Percentiles rank a stretch among this genome's conserved stretches.
Conservation (phyloP, 2,329 filamentous ascomycete genomes). For the Harringtonia lauricola region DNA sequence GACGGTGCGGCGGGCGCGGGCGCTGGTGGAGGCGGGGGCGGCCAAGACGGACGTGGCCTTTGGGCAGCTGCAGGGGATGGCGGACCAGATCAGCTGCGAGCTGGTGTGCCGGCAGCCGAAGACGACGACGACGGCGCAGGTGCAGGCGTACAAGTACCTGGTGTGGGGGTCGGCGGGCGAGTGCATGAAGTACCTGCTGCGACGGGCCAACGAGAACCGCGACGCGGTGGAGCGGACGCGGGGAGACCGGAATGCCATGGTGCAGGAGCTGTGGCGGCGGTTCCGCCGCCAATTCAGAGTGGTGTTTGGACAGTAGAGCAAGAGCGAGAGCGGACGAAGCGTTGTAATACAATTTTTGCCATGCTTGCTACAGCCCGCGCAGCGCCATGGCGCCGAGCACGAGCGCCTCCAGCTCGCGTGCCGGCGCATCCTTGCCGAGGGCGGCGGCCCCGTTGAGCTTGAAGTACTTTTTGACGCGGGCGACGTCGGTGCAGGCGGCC, state of each 20-base stretch:
- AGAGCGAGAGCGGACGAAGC: background rate
- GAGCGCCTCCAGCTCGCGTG: slow-evolving; percentile 59
- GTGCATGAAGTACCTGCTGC: slow-evolving; percentile 74
- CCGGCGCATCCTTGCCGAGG: slow-evolving; percentile 28
- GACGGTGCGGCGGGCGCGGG: slow-evolving; percentile 50
- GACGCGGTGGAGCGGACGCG: slow-evolving; percentile 56
- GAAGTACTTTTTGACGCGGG: slow-evolving; percentile 72
- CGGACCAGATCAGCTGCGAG: slow-evolving; percentile 61
- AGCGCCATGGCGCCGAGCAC: slow-evolving; percentile 70
- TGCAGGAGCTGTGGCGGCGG: slow-evolving; percentile 47
- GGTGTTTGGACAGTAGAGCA: background rate
- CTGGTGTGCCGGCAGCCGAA: background rate
- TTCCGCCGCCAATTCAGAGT: slow-evolving; percentile 30
- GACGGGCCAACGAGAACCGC: slow-evolving; percentile 64
- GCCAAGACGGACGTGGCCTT: slow-evolving; percentile 40
- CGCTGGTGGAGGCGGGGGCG: slow-evolving; percentile 34
- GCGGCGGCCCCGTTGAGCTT: slow-evolving; percentile 59
- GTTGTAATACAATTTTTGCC: background rate
- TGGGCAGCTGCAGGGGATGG: slow-evolving; percentile 89
- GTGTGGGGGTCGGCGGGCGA: slow-evolving; percentile 64
- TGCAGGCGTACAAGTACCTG: slow-evolving; percentile 52
- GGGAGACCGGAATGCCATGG: slow-evolving; percentile 52
- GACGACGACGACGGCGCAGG: slow-evolving; percentile 7
- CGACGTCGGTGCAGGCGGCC: slow-evolving; percentile 46
- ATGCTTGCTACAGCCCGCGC: slow-evolving; percentile 38